A percentile compares a stretch with the other conserved stretches of the same genome.
Evolutionary conservation across 2,329 filamentous ascomycete genomes (phyloP).

Genomic region (Aspergillus costaricaensis): DNA sequence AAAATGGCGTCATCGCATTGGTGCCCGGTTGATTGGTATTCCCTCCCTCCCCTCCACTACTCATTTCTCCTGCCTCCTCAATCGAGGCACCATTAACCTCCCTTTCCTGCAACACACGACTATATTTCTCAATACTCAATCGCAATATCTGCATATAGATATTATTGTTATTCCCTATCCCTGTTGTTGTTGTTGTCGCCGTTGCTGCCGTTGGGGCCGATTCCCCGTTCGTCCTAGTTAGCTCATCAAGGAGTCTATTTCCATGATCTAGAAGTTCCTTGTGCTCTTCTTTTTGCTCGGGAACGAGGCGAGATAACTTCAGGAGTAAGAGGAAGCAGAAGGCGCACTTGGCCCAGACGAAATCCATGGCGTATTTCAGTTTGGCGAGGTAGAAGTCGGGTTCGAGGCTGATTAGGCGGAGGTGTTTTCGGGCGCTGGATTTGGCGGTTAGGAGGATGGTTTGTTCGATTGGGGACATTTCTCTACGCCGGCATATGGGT

Average conservation of each 20-base stretch:
- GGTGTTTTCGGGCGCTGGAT: slow-evolving; percentile 52
- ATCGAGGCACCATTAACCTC: slow-evolving; percentile 6
- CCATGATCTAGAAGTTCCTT: slow-evolving; percentile 47
- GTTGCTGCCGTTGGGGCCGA: slow-evolving; percentile 1
- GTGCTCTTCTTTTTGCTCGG: slow-evolving; percentile 43
- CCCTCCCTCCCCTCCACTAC: slow-evolving; percentile 14
- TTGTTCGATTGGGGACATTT: slow-evolving; percentile 53
- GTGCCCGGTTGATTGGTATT: too few relatives aligned
- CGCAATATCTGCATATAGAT: slow-evolving; percentile 54
- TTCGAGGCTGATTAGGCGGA: slow-evolving; percentile 51
- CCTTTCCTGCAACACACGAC: slow-evolving; percentile 46
- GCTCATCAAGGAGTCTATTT: slow-evolving; percentile 46
- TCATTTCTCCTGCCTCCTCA: neutral
- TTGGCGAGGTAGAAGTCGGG: slow-evolving; percentile 52
- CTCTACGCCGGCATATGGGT: slow-evolving; percentile 18
- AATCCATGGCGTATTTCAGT: slow-evolving; percentile 58
- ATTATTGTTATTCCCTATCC: slow-evolving; percentile 28
- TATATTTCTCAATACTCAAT: slow-evolving; percentile 54
- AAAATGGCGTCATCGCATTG: slow-evolving; percentile 26
- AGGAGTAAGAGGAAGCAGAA: slow-evolving; percentile 60
- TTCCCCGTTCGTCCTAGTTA: slow-evolving; percentile 31
- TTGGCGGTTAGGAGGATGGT: slow-evolving; percentile 55
- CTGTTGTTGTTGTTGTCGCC: slow-evolving; percentile 41
- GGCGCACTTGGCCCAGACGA: slow-evolving; percentile 61
- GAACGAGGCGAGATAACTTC: slow-evolving; percentile 54